Evolutionary conservation across 1,284 basidiomycete species (phyloP).

Genomic region (Cystobasidium pallidum): DNA sequence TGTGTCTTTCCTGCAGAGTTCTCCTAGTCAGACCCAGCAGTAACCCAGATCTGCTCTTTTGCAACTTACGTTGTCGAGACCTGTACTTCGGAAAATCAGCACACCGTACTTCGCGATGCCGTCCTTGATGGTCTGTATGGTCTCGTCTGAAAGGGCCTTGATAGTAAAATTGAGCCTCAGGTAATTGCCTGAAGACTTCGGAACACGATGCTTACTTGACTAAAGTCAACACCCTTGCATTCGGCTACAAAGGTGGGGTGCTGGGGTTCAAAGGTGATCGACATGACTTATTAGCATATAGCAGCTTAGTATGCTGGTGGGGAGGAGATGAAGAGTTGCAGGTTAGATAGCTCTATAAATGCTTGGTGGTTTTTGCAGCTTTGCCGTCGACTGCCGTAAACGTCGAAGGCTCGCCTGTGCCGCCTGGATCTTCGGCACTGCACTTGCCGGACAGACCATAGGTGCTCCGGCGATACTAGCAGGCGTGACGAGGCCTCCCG

Average conservation of each 20-base stretch:
- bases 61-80: constrained; percentile 46
- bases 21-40: too few relatives aligned
- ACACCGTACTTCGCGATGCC: constrained; percentile 50
- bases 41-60: not conserved
- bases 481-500: too few relatives aligned
- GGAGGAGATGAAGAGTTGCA: too few relatives aligned
- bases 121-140: not conserved
- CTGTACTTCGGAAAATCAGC: constrained; percentile 53
- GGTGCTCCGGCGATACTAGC: too few relatives aligned
- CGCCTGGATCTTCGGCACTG: too few relatives aligned
- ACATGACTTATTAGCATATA: too few relatives aligned
- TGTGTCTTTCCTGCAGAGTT: constrained; percentile 43
- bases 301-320: too few relatives aligned
- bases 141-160: constrained; percentile 15
- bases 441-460: too few relatives aligned
- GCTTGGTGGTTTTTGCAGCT: too few relatives aligned
- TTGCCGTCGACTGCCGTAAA: too few relatives aligned
- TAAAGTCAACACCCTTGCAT: constrained; percentile 50
- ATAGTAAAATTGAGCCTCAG: constrained; percentile 34
- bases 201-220: constrained; percentile 40
- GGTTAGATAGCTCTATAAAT: too few relatives aligned
- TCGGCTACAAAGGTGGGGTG: constrained; percentile 50
- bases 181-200: constrained; percentile 30
- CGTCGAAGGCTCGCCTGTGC: too few relatives aligned
- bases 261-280: constrained; percentile 28